Evolutionary conservation across 2,329 filamentous ascomycete species (phyloP).

Genomic region (Aspergillus eucalypticola): DNA sequence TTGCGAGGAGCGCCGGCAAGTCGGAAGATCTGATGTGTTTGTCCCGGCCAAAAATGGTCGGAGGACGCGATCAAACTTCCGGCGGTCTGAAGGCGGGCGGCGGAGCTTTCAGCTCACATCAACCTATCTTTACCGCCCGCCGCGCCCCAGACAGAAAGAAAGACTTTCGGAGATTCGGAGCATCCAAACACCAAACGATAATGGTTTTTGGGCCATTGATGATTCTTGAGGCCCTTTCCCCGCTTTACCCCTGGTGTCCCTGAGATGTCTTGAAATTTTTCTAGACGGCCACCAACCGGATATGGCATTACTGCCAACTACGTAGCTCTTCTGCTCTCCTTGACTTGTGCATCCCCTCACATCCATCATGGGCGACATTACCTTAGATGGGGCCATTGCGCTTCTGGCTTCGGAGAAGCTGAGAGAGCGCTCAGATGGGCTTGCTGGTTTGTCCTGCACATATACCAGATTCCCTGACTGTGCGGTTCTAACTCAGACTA

Average conservation of each 20-base stretch:
- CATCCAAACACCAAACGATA: background rate
- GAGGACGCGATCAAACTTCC: slow-evolving; percentile 41
- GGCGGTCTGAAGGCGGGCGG: slow-evolving; percentile 26
- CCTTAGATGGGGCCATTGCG: slow-evolving; percentile 44
- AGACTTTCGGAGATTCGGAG: background rate
- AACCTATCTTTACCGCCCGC: background rate
- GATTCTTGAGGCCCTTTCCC: background rate
- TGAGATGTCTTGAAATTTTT: background rate
- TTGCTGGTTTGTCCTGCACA: slow-evolving; percentile 44
- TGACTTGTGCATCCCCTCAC: background rate
- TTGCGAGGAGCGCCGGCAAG: slow-evolving; percentile 29
- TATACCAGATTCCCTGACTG: background rate
- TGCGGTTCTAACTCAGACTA: slow-evolving; percentile 25
- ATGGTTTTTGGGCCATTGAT: background rate
- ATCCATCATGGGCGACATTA: slow-evolving; percentile 44
- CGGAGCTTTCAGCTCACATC: slow-evolving; percentile 15
- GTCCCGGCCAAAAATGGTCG: slow-evolving; percentile 35
- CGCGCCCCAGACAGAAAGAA: background rate
- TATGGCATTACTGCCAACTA: background rate
- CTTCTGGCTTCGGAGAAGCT: slow-evolving; percentile 46
- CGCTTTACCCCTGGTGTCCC: background rate
- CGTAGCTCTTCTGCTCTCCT: background rate
- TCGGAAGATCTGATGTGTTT: slow-evolving; percentile 28
- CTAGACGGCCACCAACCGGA: background rate
- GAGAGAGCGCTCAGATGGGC: slow-evolving; percentile 52